These are phyloP conservation scores for Cotoneaster glaucophyllus DNA, from an alignment of 306 rosid species.

Conservation along the genomic window DNA sequence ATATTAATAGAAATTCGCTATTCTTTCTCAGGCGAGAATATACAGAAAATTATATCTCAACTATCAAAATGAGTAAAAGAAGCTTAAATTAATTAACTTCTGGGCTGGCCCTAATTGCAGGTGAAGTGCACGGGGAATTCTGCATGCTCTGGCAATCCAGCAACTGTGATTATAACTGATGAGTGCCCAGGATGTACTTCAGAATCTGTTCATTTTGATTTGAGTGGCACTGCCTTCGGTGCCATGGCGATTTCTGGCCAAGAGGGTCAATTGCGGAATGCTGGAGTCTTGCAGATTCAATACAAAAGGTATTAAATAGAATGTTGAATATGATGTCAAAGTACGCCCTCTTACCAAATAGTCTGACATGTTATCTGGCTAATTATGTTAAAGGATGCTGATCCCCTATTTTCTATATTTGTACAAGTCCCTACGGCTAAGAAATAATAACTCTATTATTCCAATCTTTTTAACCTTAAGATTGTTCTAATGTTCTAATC, in stretches of 20 bases:
- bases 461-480: too few species aligned
- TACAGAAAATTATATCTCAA: neutral
- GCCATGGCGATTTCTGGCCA: constrained; percentile 69
- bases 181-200: constrained; percentile 59
- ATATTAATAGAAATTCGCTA: neutral
- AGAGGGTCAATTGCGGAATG: constrained; percentile 37
- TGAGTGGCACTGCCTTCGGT: constrained; percentile 78
- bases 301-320: constrained; percentile 36
- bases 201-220: constrained; percentile 56
- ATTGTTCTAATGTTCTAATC: too few species aligned
- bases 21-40: neutral
- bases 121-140: constrained; percentile 51
- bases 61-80: neutral
- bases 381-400: neutral
- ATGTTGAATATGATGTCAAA: neutral
- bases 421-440: too few species aligned
- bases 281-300: constrained; percentile 49
- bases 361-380: neutral
- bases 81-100: neutral
- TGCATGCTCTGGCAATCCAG: constrained; percentile 57
- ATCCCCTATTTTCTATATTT: too few species aligned
- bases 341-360: neutral
- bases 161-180: constrained; percentile 62
- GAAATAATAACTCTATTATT: too few species aligned
- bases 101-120: constrained; percentile 14